Evolutionary conservation across 2,329 filamentous ascomycete species (phyloP).

Genomic region (Pseudocercospora cruenta): DNA sequence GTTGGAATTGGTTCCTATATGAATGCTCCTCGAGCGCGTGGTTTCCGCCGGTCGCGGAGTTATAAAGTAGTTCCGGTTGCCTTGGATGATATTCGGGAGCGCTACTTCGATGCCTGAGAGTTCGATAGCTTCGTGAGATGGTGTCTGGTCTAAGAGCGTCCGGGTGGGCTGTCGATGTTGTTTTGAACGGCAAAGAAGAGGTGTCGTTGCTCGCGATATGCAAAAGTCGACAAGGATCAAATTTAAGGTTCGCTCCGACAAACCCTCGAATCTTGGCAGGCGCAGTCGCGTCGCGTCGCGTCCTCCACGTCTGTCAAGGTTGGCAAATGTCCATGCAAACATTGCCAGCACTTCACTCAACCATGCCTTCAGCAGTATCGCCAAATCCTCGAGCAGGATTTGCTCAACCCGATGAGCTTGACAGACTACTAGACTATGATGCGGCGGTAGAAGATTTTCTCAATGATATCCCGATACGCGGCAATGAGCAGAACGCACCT

Average conservation of each 20-base stretch:
- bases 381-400: conserved; percentile 25
- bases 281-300: conserved; percentile 8
- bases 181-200: not conserved
- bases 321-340: not conserved
- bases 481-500: conserved; percentile 52
- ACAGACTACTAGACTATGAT: conserved; percentile 78
- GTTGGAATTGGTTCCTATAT: not conserved
- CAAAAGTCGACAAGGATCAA: conserved; percentile 6
- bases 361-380: conserved; percentile 38
- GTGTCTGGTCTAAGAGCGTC: not conserved
- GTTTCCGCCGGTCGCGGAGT: too few relatives aligned
- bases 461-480: conserved; percentile 47
- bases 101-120: not conserved
- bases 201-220: not conserved
- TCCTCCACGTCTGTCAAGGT: not conserved
- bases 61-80: not conserved
- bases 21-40: not conserved
- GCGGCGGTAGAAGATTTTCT: conserved; percentile 59
- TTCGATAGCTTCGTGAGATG: not conserved
- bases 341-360: conserved; percentile 19
- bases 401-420: conserved; percentile 53
- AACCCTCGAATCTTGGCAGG: not conserved
- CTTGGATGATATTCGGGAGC: not conserved
- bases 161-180: not conserved
- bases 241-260: not conserved